Base-by-base conservation (phyloP, 176 grass and related monocot genomes). In the Eragrostis nindensis region DNA sequence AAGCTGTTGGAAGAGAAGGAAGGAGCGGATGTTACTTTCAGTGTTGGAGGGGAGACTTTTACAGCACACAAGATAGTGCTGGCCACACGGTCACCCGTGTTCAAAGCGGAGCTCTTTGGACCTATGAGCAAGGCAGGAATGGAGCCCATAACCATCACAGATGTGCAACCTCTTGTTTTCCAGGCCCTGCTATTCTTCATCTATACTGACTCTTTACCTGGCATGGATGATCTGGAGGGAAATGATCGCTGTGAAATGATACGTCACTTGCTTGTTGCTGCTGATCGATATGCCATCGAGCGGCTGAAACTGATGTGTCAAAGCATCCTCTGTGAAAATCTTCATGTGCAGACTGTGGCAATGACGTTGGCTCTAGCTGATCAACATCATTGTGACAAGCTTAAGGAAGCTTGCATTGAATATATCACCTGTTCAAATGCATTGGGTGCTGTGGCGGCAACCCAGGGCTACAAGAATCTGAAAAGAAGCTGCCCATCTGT, bases 121-220 rank as follows among this genome's bases (percentile, higher is more conserved):
- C 19, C 63, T 22, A 80, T 81, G 84, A 54, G 40, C 0, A 56
- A 80, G 29, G 55, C 7, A 0, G 63, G 52, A 27, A 62, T 12
- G 30, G 60, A 15, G 4, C 32, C 32, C 4, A 36, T 36, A 62
- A 29, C 25, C 22, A 74, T 86, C 6, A 8, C 44, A 29, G 84
- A 86, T 59, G 55, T 86, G 84, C 59, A 86, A 56, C 40, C 76
- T 9, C 0, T 16, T 32, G 76, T 86, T 61, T 85, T 78, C n/a
- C 64, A 16, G 54, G 64, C 56, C 1, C 53, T 86, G 56, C 68
- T 86, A 15, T 26, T 55, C 21, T 86, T 78, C 63, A 36, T 36
- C 32, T 36, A 36, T 36, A 36, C 32, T 36, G 32, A 36, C 32
- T 36, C 32, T 36, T 36, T 36, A 36, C 32, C 32, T 4, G 32